A percentile compares a stretch with the other conserved stretches of the same genome.
Evolutionary conservation across 139 green algal species (phyloP).

Genomic region (Ettlia oleoabundans): DNA sequence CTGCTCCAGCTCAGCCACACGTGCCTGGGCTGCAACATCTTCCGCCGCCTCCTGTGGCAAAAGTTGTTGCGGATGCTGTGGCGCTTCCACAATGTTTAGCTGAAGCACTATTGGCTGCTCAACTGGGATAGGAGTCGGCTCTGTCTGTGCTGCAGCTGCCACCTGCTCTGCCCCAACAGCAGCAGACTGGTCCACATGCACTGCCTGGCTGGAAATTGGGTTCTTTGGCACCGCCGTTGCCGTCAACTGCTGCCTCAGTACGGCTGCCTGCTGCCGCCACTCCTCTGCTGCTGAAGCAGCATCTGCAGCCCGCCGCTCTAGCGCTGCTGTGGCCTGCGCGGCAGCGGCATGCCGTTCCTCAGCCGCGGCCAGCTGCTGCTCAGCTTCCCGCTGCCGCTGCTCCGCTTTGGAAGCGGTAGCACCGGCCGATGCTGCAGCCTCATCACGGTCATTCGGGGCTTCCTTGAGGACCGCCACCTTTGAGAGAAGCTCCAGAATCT

Average conservation of each 20-base stretch:
- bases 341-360: not conserved
- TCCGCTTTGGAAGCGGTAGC: not conserved
- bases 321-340: not conserved
- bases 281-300: constrained; percentile 3
- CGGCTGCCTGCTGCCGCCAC: constrained; percentile 28
- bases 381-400: not conserved
- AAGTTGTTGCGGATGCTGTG: not conserved
- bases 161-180: not conserved
- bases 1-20: not conserved
- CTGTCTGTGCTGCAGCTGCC: not conserved
- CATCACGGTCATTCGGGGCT: not conserved
- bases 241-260: constrained; percentile 26
- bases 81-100: not conserved
- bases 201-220: not conserved
- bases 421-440: not conserved
- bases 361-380: not conserved
- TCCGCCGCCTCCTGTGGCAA: not conserved
- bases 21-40: no score
- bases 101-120: not conserved
- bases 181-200: constrained; percentile 5
- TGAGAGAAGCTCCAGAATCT: constrained; percentile 3
- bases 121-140: no score
- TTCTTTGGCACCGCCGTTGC: not conserved
- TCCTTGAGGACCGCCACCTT: not conserved
- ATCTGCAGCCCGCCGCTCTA: not conserved